Conservation (phyloP, 2,329 filamentous ascomycete genomes). For the Sporothrix schenckii region DNA sequence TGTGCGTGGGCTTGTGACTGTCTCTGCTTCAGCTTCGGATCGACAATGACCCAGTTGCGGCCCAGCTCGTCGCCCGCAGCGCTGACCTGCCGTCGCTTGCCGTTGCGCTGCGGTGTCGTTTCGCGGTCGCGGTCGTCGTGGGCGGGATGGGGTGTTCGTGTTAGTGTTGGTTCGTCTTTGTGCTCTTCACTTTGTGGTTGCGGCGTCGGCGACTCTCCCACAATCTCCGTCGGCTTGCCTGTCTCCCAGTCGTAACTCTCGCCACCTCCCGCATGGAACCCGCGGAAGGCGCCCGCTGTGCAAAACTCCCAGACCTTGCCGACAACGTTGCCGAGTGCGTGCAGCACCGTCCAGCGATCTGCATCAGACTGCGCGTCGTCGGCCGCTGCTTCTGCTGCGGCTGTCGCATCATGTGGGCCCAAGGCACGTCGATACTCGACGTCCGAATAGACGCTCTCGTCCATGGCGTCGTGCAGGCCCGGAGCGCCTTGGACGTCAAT, state of each 20-base stretch:
- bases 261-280: conserved; percentile 86
- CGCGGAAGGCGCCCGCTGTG: conserved; percentile 70
- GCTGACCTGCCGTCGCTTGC: conserved; percentile 60
- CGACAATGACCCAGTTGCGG: conserved; percentile 73
- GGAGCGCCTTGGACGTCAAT: conserved; percentile 52
- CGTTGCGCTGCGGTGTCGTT: conserved; percentile 45
- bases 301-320: conserved; percentile 88
- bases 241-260: conserved; percentile 59
- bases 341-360: conserved; percentile 51
- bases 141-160: background rate
- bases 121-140: background rate
- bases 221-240: conserved; percentile 38
- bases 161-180: too few species aligned
- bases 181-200: too few species aligned
- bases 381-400: conserved; percentile 13
- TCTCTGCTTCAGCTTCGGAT: conserved; percentile 40
- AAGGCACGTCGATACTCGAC: conserved; percentile 58
- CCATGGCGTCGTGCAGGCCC: conserved; percentile 43
- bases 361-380: conserved; percentile 51
- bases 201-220: background rate
- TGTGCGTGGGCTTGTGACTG: background rate
- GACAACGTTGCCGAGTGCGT: conserved; percentile 66
- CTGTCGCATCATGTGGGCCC: conserved; percentile 46
- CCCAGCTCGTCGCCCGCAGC: conserved; percentile 59
- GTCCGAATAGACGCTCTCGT: conserved; percentile 61